Evolutionary conservation across 495 filamentous ascomycete genomes (phyloP).

Genomic region (Apiosordaria backusii): DNA sequence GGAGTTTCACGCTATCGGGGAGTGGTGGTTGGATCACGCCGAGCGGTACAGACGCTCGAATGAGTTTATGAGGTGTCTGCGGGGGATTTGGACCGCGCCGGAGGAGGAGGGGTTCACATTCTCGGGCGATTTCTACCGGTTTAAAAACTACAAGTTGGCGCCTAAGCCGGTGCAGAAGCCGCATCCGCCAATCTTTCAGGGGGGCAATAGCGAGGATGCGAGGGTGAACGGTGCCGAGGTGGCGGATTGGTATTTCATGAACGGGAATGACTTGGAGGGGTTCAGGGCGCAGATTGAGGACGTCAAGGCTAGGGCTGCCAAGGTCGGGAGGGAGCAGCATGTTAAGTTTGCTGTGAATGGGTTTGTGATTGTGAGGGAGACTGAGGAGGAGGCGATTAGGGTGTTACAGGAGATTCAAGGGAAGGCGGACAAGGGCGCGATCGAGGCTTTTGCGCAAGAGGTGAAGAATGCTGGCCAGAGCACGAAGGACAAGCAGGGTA

Average conservation of each 20-base stretch:
- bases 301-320: constrained; percentile 39
- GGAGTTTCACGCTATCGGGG: constrained; percentile 48
- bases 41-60: constrained; percentile 47
- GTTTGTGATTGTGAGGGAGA: constrained; percentile 47
- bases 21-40: constrained; percentile 52
- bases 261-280: constrained; percentile 48
- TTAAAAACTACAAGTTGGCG: constrained; percentile 45
- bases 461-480: constrained; percentile 46
- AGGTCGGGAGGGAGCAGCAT: constrained; percentile 35
- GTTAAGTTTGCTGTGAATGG: constrained; percentile 48
- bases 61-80: constrained; percentile 47
- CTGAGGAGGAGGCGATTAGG: constrained; percentile 45
- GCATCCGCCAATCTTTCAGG: constrained; percentile 48
- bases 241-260: constrained; percentile 50
- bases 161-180: constrained; percentile 45
- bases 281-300: constrained; percentile 46
- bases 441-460: constrained; percentile 41
- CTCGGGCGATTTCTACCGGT: constrained; percentile 47
- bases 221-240: constrained; percentile 42
- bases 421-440: constrained; percentile 46
- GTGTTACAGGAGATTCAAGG: constrained; percentile 48
- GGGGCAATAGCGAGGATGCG: constrained; percentile 47
- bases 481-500: constrained; percentile 42
- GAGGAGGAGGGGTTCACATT: constrained; percentile 42
- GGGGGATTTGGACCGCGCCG: constrained; percentile 44